Conservation (phyloP, 2,329 filamentous ascomycete species). For the Verticillium albo-atrum region DNA sequence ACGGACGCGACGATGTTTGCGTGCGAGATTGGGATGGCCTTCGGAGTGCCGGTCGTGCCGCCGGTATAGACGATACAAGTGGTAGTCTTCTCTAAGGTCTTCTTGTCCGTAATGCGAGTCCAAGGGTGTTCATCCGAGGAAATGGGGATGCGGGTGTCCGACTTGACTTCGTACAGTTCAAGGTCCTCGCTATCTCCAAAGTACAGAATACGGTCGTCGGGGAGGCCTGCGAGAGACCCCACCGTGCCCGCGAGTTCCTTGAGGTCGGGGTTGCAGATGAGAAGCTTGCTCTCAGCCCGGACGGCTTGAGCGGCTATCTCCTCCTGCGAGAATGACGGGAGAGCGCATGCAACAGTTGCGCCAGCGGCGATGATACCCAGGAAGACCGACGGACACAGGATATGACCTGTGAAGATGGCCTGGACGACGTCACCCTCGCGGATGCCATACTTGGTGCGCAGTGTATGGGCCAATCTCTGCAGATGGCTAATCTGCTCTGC, state of each 20-base stretch:
- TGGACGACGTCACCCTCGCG: constrained; percentile 46
- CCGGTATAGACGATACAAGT: constrained; percentile 43
- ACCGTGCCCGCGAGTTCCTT: constrained; percentile 43
- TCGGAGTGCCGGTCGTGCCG: constrained; percentile 44
- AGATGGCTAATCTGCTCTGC: constrained; percentile 41
- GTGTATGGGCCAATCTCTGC: constrained; percentile 48
- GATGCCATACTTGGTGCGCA: constrained; percentile 48
- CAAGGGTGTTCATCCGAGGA: constrained; percentile 40
- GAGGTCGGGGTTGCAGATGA: constrained; percentile 43
- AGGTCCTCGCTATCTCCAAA: constrained; percentile 14
- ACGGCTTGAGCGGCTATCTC: constrained; percentile 44
- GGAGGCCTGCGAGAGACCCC: constrained; percentile 38
- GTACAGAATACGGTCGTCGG: constrained; percentile 21
- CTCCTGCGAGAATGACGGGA: constrained; percentile 40
- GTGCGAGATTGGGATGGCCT: constrained; percentile 42
- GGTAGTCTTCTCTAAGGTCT: constrained; percentile 33
- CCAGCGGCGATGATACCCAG: constrained; percentile 54
- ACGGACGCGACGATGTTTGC: constrained; percentile 35
- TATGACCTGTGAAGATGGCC: constrained; percentile 51
- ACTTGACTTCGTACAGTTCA: constrained; percentile 20
- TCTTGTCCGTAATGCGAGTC: constrained; percentile 46
- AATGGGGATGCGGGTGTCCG: constrained; percentile 23
- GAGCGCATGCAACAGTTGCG: constrained; percentile 54
- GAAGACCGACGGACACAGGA: constrained; percentile 47
- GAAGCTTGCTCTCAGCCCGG: constrained; percentile 30